Conservation (phyloP, 2,329 filamentous ascomycete genomes). For the Penicillium hordei region DNA sequence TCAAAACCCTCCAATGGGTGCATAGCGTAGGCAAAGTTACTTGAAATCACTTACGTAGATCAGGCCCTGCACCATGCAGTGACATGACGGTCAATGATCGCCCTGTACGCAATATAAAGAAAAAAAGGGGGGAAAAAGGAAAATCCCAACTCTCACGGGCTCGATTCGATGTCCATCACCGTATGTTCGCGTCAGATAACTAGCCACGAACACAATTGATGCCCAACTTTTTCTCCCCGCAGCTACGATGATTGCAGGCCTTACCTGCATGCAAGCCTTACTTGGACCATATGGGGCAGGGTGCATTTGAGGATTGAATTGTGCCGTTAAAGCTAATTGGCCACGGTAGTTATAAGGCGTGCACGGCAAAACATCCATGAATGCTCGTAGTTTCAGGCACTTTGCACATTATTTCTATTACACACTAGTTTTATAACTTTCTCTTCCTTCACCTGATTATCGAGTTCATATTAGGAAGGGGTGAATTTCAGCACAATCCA, state of each 20-base stretch:
- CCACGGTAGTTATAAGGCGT: neutral
- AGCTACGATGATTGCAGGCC: neutral
- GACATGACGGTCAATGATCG: neutral
- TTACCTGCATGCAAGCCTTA: conserved; percentile 10
- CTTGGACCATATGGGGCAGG: neutral
- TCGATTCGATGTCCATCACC: neutral
- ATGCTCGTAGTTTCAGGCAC: neutral
- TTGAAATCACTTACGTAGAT: conserved; percentile 3
- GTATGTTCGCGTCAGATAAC: neutral
- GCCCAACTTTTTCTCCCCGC: conserved; percentile 5
- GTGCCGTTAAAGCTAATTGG: neutral
- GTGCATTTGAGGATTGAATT: conserved; percentile 5
- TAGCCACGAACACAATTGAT: conserved; percentile 9
- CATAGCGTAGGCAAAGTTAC: neutral
- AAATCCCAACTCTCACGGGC: neutral
- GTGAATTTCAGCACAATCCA: neutral
- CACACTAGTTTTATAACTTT: neutral
- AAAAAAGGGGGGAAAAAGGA: neutral
- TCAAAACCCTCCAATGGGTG: neutral
- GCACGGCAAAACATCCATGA: neutral
- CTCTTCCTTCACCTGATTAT: neutral
- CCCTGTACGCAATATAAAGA: neutral
- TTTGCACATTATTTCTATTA: neutral
- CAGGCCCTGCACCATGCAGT: neutral
- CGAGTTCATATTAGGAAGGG: neutral